Percentiles rank a stretch among this genome's conserved stretches.
Evolutionary conservation across 108 stramenopile genomes (phyloP).

Genomic region (Conticribra weissflogii): DNA sequence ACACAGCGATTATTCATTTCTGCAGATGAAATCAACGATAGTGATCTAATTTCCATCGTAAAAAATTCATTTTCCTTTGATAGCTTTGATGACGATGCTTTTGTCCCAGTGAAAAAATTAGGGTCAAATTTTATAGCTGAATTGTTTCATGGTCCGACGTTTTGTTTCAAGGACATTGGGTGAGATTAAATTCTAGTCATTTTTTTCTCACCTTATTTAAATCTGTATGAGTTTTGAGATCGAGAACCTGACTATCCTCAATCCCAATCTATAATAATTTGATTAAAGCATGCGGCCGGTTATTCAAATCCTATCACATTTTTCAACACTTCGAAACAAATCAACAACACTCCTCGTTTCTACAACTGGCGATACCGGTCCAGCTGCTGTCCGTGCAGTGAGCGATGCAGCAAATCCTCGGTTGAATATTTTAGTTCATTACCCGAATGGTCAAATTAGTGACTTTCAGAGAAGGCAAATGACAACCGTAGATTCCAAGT

Average conservation of each 20-base stretch:
- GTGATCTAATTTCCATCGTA: constrained; percentile 51
- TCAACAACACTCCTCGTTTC: constrained; percentile 70
- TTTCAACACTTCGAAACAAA: constrained; percentile 58
- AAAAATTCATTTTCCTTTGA: constrained; percentile 49
- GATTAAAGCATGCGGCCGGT: constrained; percentile 58
- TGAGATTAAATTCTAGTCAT: too few species aligned
- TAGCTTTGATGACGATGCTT: constrained; percentile 42
- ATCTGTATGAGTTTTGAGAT: background rate
- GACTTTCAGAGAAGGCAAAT: constrained; percentile 88
- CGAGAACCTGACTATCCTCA: background rate
- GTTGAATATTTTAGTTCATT: constrained; percentile 78
- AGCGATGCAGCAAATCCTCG: constrained; percentile 59
- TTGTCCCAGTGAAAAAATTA: constrained; percentile 51
- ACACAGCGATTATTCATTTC: constrained; percentile 59
- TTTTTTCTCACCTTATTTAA: too few species aligned
- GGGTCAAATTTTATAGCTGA: constrained; percentile 67
- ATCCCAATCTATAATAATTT: background rate
- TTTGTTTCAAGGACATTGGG: constrained; percentile 94
- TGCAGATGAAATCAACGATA: constrained; percentile 49
- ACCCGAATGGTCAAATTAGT: constrained; percentile 85
- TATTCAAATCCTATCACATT: constrained; percentile 66
- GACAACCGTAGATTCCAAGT: constrained; percentile 58
- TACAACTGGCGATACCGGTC: constrained; percentile 92
- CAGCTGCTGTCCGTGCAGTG: constrained; percentile 89
- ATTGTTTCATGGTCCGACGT: constrained; percentile 92